phyloP scores from a whole-genome alignment of 257 asterid genomes.

The Mitragyna speciosa region DNA sequence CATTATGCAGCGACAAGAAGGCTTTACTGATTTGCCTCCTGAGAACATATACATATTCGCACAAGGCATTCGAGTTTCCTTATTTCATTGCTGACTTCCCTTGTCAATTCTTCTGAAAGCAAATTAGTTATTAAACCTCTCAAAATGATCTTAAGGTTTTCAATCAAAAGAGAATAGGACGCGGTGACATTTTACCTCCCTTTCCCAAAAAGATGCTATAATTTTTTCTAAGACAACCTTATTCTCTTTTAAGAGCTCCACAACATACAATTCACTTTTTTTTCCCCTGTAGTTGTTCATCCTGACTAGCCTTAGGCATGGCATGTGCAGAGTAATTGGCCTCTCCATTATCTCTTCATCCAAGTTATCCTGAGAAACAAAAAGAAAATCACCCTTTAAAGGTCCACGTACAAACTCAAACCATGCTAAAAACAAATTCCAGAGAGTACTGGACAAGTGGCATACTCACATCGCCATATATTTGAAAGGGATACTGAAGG shows the following conservation, averaged over 20 bases:
- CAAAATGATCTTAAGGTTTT: not conserved
- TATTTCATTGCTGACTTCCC: too few relatives aligned
- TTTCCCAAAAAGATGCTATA: not conserved
- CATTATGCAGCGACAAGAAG: too few relatives aligned
- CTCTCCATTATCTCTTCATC: not conserved
- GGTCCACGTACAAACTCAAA: too few relatives aligned
- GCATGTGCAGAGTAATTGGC: not conserved
- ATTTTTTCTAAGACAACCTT: not conserved
- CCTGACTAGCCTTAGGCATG: conserved; percentile 6
- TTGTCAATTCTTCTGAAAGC: not conserved
- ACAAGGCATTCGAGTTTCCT: too few relatives aligned
- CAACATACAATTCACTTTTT: not conserved
- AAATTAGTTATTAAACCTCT: not conserved
- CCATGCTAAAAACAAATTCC: too few relatives aligned
- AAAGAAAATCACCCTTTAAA: not conserved
- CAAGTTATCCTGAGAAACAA: not conserved
- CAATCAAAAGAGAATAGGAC: not conserved
- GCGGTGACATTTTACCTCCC: too few relatives aligned
- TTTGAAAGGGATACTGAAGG: too few relatives aligned
- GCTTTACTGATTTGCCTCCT: too few relatives aligned
- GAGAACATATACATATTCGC: too few relatives aligned
- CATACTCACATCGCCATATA: too few relatives aligned
- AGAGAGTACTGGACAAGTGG: too few relatives aligned
- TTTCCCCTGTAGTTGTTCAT: not conserved
- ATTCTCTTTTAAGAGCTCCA: not conserved